Base-by-base conservation (phyloP, 2,329 filamentous ascomycete genomes). In the Orbilia quercus region DNA sequence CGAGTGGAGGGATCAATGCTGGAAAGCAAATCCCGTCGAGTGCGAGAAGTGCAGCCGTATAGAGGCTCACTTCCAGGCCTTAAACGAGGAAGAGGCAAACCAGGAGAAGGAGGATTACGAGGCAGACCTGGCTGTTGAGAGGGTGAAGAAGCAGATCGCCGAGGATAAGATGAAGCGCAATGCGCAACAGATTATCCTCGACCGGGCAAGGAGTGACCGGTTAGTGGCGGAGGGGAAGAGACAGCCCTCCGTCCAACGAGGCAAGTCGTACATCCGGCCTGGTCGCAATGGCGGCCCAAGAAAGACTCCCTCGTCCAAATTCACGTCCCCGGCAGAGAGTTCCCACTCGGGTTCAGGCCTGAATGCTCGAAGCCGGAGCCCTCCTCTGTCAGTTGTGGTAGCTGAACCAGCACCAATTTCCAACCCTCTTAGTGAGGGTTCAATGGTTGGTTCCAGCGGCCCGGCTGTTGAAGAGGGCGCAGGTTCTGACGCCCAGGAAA, bases 161-260 rank as follows among this genome's bases (percentile, higher is more conserved):
- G 77, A 28, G 82, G 86, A 0, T 79, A 36, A 57, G 50, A 7
- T 47, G 7, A 0, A 79, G 81, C 0, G 87, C 91, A 16, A 92
- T 89, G 80, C 88, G 12, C 77, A 81, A 0, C 83, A 88, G 75
- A 91, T 91, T 77, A 53, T 80, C 1, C 77, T 79, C 0, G 84
- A 88, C 31, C 82, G 82, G 0, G 83, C 84, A 1, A 64, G 20
- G 6, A 42, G 51, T 5, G 28, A 63, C 11, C 45, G 66, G n/a
- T 20, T 71, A 14, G 28, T 64, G 12, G 51, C 58, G 1, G 50
- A 71, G 25, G 58, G 66, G 11, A 71, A 64, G 14, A 42, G 1
- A 28, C 51, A 16, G 31, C 66, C 6, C 11, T 36, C 7, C 12
- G 12, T n/a, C 44, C 38, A 59, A 44, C 22, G 58, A 57, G 38